phyloP scores from a whole-genome alignment of 2,329 filamentous ascomycete species.

The Bipolaris sorokiniana region DNA sequence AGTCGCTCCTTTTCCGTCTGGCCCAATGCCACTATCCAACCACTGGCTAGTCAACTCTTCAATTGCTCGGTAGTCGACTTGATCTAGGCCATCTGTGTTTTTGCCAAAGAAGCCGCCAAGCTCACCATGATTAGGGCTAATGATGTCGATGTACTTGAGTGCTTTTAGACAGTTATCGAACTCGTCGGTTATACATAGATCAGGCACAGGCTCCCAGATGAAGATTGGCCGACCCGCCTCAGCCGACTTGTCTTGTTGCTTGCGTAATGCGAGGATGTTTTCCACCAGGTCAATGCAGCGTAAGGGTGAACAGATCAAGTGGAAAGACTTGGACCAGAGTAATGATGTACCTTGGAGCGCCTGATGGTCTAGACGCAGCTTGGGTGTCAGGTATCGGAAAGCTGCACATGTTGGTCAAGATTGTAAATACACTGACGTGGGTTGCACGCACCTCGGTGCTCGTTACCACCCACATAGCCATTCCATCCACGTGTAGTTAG shows the following conservation, averaged over 20 bases:
- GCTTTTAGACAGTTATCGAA: constrained; percentile 60
- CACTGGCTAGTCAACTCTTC: constrained; percentile 51
- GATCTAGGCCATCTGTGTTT: constrained; percentile 39
- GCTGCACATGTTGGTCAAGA: constrained; percentile 47
- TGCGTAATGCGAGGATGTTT: constrained; percentile 66
- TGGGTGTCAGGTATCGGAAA: constrained; percentile 88
- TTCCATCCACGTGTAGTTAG: constrained; percentile 93
- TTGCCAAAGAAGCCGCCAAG: constrained; percentile 82
- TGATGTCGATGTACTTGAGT: constrained; percentile 61
- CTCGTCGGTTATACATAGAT: constrained; percentile 76
- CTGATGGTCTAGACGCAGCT: constrained; percentile 75
- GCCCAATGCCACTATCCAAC: constrained; percentile 46
- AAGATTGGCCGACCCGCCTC: constrained; percentile 65
- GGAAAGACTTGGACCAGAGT: constrained; percentile 77
- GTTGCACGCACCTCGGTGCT: constrained; percentile 61
- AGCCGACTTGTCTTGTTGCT: constrained; percentile 33
- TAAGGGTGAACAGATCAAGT: constrained; percentile 81
- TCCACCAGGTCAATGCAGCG: constrained; percentile 78
- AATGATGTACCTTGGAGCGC: constrained; percentile 69
- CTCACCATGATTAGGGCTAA: constrained; percentile 86
- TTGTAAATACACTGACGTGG: not conserved
- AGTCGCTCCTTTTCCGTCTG: constrained; percentile 58
- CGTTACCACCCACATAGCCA: constrained; percentile 72
- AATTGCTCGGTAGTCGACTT: constrained; percentile 48
- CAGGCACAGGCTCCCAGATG: constrained; percentile 95